Evolutionary conservation across 2,329 filamentous ascomycete genomes (phyloP).

Genomic region (Penicillium sclerotigenum): DNA sequence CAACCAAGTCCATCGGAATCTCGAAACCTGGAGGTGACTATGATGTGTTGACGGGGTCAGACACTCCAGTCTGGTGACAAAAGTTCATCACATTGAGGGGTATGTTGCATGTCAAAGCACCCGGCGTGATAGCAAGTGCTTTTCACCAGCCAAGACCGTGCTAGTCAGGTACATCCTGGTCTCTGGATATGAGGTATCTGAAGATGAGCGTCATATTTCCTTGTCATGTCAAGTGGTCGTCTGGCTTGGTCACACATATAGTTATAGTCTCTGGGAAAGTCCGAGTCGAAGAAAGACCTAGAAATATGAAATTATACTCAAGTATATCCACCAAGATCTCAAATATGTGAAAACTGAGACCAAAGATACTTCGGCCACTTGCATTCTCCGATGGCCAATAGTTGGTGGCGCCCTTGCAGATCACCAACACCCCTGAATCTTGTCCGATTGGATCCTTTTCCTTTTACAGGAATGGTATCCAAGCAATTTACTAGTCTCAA

Average conservation of each 20-base stretch:
- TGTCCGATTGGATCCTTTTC: neutral
- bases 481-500: neutral
- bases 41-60: neutral
- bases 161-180: neutral
- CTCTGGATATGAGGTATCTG: neutral
- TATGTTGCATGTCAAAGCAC: slow-evolving; percentile 8
- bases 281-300: neutral
- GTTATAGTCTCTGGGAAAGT: neutral
- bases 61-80: neutral
- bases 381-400: slow-evolving; percentile 15
- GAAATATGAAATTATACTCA: neutral
- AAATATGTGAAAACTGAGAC: neutral
- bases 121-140: neutral
- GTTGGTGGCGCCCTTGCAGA: slow-evolving; percentile 9
- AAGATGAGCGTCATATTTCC: neutral
- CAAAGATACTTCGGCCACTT: neutral
- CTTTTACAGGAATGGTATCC: neutral
- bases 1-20: neutral
- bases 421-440: slow-evolving; percentile 6
- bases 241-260: slow-evolving; percentile 1
- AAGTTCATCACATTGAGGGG: neutral
- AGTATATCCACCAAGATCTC: neutral
- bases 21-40: neutral
- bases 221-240: slow-evolving; percentile 2
- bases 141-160: neutral